Percentiles rank a stretch among this genome's conserved stretches.
phyloP scores from a whole-genome alignment of 164 flowering plant species.

The Berberis thunbergii region DNA sequence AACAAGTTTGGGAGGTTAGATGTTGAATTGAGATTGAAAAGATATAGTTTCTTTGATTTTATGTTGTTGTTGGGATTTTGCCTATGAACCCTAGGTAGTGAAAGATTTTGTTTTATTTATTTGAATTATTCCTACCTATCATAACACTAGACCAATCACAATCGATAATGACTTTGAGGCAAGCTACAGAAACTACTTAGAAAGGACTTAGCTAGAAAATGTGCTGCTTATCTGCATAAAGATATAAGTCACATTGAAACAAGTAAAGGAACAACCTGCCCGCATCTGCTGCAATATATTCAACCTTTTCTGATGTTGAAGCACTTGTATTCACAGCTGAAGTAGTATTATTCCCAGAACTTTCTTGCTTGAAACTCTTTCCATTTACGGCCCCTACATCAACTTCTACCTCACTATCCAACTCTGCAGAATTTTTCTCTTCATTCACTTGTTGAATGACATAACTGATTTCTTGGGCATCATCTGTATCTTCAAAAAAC shows the following conservation, averaged over 20 bases:
- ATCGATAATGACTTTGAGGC: not conserved
- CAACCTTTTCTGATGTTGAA: conserved; percentile 9
- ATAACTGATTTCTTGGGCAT: conserved; percentile 19
- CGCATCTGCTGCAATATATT: conserved; percentile 8
- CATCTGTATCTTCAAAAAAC: conserved; percentile 3
- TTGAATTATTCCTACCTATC: too few species aligned
- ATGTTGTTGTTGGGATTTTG: too few species aligned
- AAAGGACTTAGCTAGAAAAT: not conserved
- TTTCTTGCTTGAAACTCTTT: conserved; percentile 3
- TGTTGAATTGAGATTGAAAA: too few species aligned
- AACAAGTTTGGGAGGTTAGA: too few species aligned
- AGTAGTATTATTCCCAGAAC: conserved; percentile 14
- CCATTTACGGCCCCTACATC: not conserved
- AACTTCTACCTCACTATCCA: too few species aligned
- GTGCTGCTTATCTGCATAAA: not conserved
- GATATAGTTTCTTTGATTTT: too few species aligned
- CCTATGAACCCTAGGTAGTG: too few species aligned
- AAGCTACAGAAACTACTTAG: not conserved
- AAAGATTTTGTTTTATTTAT: too few species aligned
- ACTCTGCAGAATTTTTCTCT: not conserved
- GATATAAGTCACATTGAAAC: not conserved
- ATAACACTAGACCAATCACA: not conserved
- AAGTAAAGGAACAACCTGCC: conserved; percentile 21
- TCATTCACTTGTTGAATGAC: conserved; percentile 14
- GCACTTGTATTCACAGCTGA: conserved; percentile 18